Evolutionary conservation across 495 filamentous ascomycete genomes (phyloP).

Genomic region (Penicillium steckii): DNA sequence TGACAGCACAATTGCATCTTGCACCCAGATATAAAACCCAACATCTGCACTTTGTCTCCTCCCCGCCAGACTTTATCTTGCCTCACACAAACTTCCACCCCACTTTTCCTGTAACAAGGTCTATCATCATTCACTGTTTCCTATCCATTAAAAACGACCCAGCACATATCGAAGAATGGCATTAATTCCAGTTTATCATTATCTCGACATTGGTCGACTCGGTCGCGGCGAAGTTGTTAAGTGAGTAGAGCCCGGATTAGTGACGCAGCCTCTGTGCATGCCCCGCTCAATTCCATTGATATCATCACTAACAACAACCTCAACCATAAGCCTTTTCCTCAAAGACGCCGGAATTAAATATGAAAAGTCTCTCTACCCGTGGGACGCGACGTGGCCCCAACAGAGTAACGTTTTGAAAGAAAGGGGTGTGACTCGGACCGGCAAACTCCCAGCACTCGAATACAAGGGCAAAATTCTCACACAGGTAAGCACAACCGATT

Average conservation of each 20-base stretch:
- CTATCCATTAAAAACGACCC: too few species aligned
- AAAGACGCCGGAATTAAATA: constrained; percentile 44
- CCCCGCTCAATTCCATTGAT: neutral
- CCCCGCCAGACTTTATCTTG: too few species aligned
- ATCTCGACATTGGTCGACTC: constrained; percentile 40
- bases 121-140: too few species aligned
- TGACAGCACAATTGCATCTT: neutral
- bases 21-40: neutral
- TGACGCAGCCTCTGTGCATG: too few species aligned
- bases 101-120: too few species aligned
- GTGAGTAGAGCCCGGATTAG: constrained; percentile 8
- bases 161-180: too few species aligned
- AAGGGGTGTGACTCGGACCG: constrained; percentile 30
- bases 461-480: constrained; percentile 37
- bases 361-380: constrained; percentile 38
- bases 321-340: constrained; percentile 24
- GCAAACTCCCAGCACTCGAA: constrained; percentile 39
- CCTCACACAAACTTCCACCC: too few species aligned
- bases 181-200: constrained; percentile 25
- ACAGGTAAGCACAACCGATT: constrained; percentile 21
- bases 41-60: too few species aligned
- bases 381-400: constrained; percentile 37
- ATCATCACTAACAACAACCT: neutral
- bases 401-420: constrained; percentile 31
- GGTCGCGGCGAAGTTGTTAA: constrained; percentile 46